phyloP scores from a whole-genome alignment of 371 early-diverging fungal species.

The Syncephalastrum monosporum region DNA sequence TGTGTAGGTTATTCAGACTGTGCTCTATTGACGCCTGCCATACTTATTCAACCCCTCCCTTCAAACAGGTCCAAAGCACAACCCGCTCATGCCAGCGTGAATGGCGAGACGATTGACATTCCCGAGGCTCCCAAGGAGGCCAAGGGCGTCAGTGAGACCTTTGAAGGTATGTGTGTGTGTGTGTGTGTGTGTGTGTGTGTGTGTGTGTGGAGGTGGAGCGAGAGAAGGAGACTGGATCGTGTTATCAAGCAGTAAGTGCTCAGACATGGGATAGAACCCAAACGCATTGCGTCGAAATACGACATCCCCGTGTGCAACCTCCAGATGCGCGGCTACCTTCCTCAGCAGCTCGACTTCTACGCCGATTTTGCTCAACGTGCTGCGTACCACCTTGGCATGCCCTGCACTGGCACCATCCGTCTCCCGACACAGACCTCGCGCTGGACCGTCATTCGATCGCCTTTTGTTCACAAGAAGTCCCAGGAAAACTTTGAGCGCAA shows the following conservation, averaged over 20 bases:
- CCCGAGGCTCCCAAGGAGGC: background rate
- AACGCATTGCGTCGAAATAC: conserved; percentile 55
- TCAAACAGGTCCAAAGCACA: background rate
- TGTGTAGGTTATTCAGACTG: too few species aligned
- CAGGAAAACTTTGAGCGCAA: conserved; percentile 95
- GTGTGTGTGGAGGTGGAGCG: background rate
- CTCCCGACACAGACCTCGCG: conserved; percentile 78
- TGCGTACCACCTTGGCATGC: conserved; percentile 75
- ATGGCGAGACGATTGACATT: background rate
- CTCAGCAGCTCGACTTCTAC: conserved; percentile 86
- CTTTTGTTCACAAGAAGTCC: conserved; percentile 95
- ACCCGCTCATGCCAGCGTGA: background rate
- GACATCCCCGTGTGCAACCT: conserved; percentile 72
- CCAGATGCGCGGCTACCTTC: conserved; percentile 70
- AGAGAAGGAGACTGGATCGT: too few species aligned
- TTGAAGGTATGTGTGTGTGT: conserved; percentile 10
- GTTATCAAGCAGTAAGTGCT: background rate
- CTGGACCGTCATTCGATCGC: conserved; percentile 91
- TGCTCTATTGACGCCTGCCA: too few species aligned
- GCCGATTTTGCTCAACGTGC: conserved; percentile 83
- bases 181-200: conserved; percentile 1
- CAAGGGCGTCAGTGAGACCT: conserved; percentile 6
- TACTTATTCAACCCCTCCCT: too few species aligned
- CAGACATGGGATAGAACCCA: conserved; percentile 23
- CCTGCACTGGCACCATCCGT: conserved; percentile 73